Conservation (phyloP, 768 basidiomycete genomes). For the Tylopilus felleus region DNA sequence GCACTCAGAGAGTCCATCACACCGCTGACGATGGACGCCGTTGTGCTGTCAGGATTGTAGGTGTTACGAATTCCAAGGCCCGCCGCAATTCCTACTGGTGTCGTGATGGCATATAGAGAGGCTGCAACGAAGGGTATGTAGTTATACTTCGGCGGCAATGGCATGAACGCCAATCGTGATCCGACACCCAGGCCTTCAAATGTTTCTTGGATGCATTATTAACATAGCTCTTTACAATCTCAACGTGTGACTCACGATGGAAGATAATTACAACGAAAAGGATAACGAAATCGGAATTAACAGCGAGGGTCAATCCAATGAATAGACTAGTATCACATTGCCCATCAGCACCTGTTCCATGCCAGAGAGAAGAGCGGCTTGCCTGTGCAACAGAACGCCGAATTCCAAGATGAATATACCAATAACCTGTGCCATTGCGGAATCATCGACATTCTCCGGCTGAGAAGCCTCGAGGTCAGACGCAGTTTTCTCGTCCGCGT, state of each 20-base stretch:
- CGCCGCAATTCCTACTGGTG: conserved; percentile 83
- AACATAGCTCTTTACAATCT: not conserved
- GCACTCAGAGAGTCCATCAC: conserved; percentile 80
- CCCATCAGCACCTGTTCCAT: not conserved
- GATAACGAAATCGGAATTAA: conserved; percentile 72
- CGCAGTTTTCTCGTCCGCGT: conserved; percentile 3
- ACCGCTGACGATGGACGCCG: conserved; percentile 79
- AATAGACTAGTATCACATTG: conserved; percentile 55
- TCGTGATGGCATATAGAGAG: conserved; percentile 68
- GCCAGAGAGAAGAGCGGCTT: not conserved
- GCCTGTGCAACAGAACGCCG: conserved; percentile 86
- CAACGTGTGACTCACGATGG: conserved; percentile 68
- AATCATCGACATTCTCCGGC: conserved; percentile 34
- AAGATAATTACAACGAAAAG: conserved; percentile 90
- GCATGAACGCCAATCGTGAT: conserved; percentile 78
- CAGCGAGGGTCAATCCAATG: conserved; percentile 90
- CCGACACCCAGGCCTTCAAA: conserved; percentile 96
- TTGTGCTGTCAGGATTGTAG: conserved; percentile 79
- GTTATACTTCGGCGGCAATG: conserved; percentile 50
- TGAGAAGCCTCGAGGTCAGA: conserved; percentile 30
- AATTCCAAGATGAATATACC: conserved; percentile 93
- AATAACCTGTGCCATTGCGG: conserved; percentile 65
- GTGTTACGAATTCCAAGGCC: conserved; percentile 73
- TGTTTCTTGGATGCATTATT: conserved; percentile 51
- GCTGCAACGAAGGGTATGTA: conserved; percentile 61